phyloP scores from a whole-genome alignment of 257 asterid genomes.

The Mitragyna speciosa region DNA sequence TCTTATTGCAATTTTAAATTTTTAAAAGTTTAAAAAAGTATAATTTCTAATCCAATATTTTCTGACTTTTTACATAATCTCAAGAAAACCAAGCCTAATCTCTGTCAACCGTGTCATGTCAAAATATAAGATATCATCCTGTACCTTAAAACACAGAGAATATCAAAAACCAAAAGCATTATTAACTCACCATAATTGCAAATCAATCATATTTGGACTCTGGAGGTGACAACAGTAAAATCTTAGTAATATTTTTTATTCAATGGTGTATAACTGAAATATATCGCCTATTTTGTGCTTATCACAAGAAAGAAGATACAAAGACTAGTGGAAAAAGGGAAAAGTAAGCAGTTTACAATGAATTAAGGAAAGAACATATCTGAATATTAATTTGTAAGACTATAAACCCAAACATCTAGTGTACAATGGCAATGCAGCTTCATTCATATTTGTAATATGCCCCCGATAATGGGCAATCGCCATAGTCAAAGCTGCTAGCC shows the following conservation, averaged over 20 bases:
- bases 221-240: neutral
- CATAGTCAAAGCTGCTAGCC: conserved; percentile 21
- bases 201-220: no score
- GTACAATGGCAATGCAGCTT: conserved; percentile 36
- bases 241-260: neutral
- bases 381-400: neutral
- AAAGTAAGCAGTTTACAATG: neutral
- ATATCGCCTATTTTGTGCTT: neutral
- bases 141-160: no score
- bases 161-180: neutral
- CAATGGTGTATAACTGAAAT: neutral
- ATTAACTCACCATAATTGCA: neutral
- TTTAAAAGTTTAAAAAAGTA: no score
- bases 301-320: neutral
- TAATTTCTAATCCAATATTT: no score
- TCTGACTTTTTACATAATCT: no score
- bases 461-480: conserved; percentile 22
- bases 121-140: no score
- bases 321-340: neutral
- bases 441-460: conserved; percentile 32
- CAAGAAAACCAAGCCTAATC: no score
- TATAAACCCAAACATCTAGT: conserved; percentile 17
- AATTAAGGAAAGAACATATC: conserved; percentile 2
- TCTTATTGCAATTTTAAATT: no score
- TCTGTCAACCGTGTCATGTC: no score